These are phyloP conservation scores for Bipolaris oryzae DNA, from an alignment of 2,329 filamentous ascomycete genomes.

Conservation along the genomic window DNA sequence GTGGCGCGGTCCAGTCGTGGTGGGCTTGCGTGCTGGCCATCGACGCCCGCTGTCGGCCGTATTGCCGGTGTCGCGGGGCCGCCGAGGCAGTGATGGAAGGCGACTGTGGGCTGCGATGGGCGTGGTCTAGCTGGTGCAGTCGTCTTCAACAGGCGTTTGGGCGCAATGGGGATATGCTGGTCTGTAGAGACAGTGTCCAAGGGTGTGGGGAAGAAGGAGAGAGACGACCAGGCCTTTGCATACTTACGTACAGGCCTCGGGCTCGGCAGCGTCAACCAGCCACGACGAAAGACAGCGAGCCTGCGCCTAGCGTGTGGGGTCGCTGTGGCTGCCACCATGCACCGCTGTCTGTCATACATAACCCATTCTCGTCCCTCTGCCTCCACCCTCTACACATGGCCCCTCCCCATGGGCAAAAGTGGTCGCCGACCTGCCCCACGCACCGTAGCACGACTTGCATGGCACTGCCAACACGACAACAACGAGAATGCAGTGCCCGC, in stretches of 20 bases:
- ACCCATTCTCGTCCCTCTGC: neutral
- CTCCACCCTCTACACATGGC: neutral
- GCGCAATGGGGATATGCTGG: slow-evolving; percentile 16
- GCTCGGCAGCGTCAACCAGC: slow-evolving; percentile 17
- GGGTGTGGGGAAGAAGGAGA: slow-evolving; percentile 13
- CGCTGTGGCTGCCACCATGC: slow-evolving; percentile 5
- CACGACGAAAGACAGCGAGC: slow-evolving; percentile 11
- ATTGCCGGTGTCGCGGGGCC: slow-evolving; percentile 18
- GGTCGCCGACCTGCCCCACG: slow-evolving; percentile 23
- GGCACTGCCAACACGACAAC: slow-evolving; percentile 35
- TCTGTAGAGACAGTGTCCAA: slow-evolving; percentile 15
- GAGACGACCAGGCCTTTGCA: slow-evolving; percentile 17
- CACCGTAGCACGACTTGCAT: slow-evolving; percentile 23
- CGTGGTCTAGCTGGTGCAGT: slow-evolving; percentile 1
- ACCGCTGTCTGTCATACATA: slow-evolving; percentile 4
- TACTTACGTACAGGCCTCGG: neutral
- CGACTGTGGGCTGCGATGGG: slow-evolving; percentile 8
- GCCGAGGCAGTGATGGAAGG: slow-evolving; percentile 11
- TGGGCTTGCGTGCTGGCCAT: slow-evolving; percentile 37
- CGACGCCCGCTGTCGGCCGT: slow-evolving; percentile 23
- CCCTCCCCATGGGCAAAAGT: slow-evolving; percentile 16
- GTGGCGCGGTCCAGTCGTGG: slow-evolving; percentile 17
- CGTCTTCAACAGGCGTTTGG: slow-evolving; percentile 20
- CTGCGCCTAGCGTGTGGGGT: slow-evolving; percentile 21
- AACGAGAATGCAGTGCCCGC: slow-evolving; percentile 24